A percentile compares a stretch with the other conserved stretches of the same genome.
These are phyloP conservation scores for Myxozyma vanderwaltii DNA, from an alignment of 805 yeast genomes.

Conservation along the genomic window DNA sequence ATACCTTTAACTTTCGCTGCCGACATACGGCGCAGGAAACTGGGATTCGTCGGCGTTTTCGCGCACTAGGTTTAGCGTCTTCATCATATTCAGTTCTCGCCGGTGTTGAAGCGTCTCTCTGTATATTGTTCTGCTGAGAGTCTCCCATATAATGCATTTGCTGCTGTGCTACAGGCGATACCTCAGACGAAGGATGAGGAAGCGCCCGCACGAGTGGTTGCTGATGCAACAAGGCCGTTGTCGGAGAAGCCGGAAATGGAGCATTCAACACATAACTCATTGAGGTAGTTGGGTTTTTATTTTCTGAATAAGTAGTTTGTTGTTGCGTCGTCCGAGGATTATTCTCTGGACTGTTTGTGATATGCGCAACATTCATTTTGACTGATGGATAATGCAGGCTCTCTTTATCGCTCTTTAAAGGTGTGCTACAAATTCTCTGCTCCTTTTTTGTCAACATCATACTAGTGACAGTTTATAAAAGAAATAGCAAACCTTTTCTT, in stretches of 20 bases:
- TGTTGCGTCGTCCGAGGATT: no score
- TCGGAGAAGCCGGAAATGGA: slow-evolving; percentile 2
- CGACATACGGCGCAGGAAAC: slow-evolving; percentile 34
- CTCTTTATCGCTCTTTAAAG: no score
- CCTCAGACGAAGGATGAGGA: background rate
- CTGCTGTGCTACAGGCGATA: background rate
- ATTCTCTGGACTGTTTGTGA: slow-evolving; percentile 15
- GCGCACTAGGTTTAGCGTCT: background rate
- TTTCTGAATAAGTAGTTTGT: background rate
- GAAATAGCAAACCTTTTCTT: background rate
- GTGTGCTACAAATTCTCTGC: no score
- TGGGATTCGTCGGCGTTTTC: slow-evolving; percentile 33
- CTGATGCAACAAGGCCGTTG: background rate
- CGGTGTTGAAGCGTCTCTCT: background rate
- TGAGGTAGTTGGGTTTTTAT: background rate
- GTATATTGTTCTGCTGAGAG: no score
- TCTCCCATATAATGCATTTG: no score
- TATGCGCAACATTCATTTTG: slow-evolving; percentile 19
- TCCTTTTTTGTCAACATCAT: no score
- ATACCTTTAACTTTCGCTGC: slow-evolving; percentile 35
- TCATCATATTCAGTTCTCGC: background rate
- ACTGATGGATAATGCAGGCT: background rate
- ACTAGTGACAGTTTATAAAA: no score
- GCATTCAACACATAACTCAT: background rate
- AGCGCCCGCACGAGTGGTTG: background rate